Base-by-base conservation (phyloP, 495 filamentous ascomycete species). In the Talaromyces stipitatus region DNA sequence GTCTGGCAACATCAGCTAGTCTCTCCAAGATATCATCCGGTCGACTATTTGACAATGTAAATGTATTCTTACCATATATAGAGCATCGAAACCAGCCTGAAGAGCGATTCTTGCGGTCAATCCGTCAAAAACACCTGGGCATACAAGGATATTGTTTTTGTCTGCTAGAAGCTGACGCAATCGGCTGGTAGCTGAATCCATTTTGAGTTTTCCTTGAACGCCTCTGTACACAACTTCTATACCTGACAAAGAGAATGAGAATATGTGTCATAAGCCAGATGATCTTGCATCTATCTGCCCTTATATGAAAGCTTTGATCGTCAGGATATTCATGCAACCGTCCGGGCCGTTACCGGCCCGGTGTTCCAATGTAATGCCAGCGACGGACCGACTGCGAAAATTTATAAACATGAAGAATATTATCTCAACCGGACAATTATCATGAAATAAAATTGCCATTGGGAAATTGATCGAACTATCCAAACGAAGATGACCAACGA, bases 41-140 rank as follows among this genome's bases (percentile, higher is more conserved):
- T n/a, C n/a, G 14, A 16, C 33, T 36, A 4, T 11, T n/a, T 6
- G 33, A 4, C 1, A 36, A 4, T 36, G 2, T 36, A 3, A 36
- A 36, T 36, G 33, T n/a, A 36, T 16, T 10, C 30, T 38, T 55
- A 64, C 62, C 81, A 85, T 83, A 61, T 85, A 84, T 36, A 85
- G 58, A 27, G 69, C 69, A 28, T 85, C 74, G 50, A 79, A 82
- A 4, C 81, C 81, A 18, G 74, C 60, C 14, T 68, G 59, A 5
- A 84, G 67, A 2, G 81, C 81, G 41, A 83, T 77, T n/a, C 82
- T 68, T n/a, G 82, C 79, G 6, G 78, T 79, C 26, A 83, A 71
- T n/a, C 82, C 82, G 68, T 85, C 82, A 58, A 82, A 84, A 4
- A 85, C 79, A 7, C 82, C 82, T 5, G 82, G 81, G 51, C 74